Evolutionary conservation across 2,329 filamentous ascomycete species (phyloP).

Genomic region (Venturia aucupariae): DNA sequence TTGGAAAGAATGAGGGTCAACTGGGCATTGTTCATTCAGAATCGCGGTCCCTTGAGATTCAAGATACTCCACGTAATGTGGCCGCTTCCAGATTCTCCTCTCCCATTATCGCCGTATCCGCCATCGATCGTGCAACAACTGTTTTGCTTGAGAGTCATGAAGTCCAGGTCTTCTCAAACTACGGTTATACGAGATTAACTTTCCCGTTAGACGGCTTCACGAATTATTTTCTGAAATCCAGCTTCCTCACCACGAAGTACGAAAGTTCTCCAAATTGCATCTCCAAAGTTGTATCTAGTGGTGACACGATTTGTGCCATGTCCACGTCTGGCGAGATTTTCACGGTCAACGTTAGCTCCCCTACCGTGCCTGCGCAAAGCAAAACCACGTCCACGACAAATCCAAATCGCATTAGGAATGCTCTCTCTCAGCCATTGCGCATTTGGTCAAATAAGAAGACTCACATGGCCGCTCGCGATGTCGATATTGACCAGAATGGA

Average conservation of each 20-base stretch:
- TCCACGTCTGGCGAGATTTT: conserved; percentile 81
- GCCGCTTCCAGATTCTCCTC: conserved; percentile 72
- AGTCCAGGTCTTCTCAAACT: conserved; percentile 91
- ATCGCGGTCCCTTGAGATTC: conserved; percentile 79
- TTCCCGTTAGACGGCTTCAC: conserved; percentile 70
- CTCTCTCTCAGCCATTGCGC: conserved; percentile 66
- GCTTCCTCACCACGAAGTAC: conserved; percentile 54
- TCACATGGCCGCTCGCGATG: conserved; percentile 73
- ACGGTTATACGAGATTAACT: conserved; percentile 83
- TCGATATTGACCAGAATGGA: conserved; percentile 82
- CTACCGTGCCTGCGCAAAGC: conserved; percentile 35
- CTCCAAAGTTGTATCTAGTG: conserved; percentile 68
- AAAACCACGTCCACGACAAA: conserved; percentile 71
- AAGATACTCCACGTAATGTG: conserved; percentile 73
- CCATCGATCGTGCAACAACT: conserved; percentile 82
- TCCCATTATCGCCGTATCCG: conserved; percentile 67
- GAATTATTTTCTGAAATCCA: conserved; percentile 56
- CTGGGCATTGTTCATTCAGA: conserved; percentile 91
- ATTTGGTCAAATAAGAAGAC: conserved; percentile 87
- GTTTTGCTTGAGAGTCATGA: conserved; percentile 79
- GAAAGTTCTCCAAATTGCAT: conserved; percentile 60
- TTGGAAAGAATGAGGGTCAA: conserved; percentile 92
- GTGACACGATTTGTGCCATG: conserved; percentile 84
- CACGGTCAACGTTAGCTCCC: conserved; percentile 66
- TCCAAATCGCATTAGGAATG: conserved; percentile 77